These are phyloP conservation scores for Botrytis hyacinthi DNA, from an alignment of 2,329 filamentous ascomycete species.

Conservation along the genomic window DNA sequence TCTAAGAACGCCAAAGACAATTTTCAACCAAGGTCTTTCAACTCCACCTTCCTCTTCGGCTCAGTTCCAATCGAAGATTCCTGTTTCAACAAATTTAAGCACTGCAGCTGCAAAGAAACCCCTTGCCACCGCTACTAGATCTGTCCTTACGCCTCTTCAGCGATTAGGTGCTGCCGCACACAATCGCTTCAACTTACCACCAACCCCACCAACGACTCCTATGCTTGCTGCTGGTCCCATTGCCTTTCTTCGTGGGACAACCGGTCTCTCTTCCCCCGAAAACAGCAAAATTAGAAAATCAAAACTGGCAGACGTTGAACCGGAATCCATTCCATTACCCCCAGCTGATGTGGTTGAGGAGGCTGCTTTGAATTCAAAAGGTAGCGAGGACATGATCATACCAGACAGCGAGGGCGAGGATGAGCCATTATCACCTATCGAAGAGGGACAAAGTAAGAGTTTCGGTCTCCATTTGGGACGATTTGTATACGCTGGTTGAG, in stretches of 20 bases:
- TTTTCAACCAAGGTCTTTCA: slow-evolving; percentile 17
- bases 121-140: not conserved
- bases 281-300: slow-evolving; percentile 20
- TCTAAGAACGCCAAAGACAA: slow-evolving; percentile 26
- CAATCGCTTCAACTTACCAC: slow-evolving; percentile 28
- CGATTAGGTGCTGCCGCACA: slow-evolving; percentile 34
- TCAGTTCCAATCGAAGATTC: slow-evolving; percentile 32
- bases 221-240: slow-evolving; percentile 17
- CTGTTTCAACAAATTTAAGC: slow-evolving; percentile 32
- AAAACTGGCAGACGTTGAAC: slow-evolving; percentile 29
- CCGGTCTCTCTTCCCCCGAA: slow-evolving; percentile 33
- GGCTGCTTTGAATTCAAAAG: slow-evolving; percentile 35
- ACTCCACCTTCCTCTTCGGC: slow-evolving; percentile 31
- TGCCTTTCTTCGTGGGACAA: slow-evolving; percentile 18
- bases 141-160: slow-evolving; percentile 37
- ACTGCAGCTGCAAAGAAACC: slow-evolving; percentile 21
- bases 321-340: slow-evolving; percentile 42
- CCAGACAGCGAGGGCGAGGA: slow-evolving; percentile 48
- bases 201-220: slow-evolving; percentile 36
- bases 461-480: slow-evolving; percentile 21
- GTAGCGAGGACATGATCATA: slow-evolving; percentile 53
- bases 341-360: slow-evolving; percentile 31
- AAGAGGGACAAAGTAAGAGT: not conserved
- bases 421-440: slow-evolving; percentile 30
- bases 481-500: slow-evolving; percentile 25